A percentile compares a stretch with the other conserved stretches of the same genome.
These are phyloP conservation scores for Nitzschia inconspicua DNA, from an alignment of 108 stramenopile species.

Conservation along the genomic window DNA sequence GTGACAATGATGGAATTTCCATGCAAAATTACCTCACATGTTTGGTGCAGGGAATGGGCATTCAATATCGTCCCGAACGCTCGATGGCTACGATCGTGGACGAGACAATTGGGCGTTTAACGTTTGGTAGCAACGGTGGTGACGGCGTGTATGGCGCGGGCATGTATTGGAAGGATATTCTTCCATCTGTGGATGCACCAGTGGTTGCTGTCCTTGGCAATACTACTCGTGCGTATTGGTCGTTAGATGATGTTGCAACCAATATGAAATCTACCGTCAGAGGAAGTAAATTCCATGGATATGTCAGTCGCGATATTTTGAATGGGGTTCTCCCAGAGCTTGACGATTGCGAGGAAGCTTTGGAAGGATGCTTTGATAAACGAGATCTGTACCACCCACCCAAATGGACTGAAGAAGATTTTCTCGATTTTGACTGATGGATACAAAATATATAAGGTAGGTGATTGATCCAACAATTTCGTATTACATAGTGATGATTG, in stretches of 20 bases:
- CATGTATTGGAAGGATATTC: constrained; percentile 56
- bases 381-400: constrained; percentile 74
- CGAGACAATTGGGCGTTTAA: constrained; percentile 51
- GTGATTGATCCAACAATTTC: no score
- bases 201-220: constrained; percentile 66
- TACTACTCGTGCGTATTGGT: constrained; percentile 48
- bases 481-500: no score
- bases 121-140: constrained; percentile 9
- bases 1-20: constrained; percentile 1
- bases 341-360: constrained; percentile 75
- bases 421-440: constrained; percentile 18
- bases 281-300: constrained; percentile 46
- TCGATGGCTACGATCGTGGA: constrained; percentile 47
- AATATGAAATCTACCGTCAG: constrained; percentile 49
- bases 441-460: not conserved
- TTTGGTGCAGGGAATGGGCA: constrained; percentile 70
- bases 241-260: constrained; percentile 37
- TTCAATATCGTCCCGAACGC: constrained; percentile 65
- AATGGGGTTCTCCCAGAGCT: constrained; percentile 64
- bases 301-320: constrained; percentile 57
- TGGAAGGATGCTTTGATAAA: constrained; percentile 55
- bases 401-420: constrained; percentile 45
- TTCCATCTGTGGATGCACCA: constrained; percentile 4
- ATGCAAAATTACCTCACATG: constrained; percentile 30
- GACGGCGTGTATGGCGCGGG: constrained; percentile 38